These are phyloP conservation scores for Triadica sebifera DNA, from an alignment of 345 rosid species.

Conservation along the genomic window DNA sequence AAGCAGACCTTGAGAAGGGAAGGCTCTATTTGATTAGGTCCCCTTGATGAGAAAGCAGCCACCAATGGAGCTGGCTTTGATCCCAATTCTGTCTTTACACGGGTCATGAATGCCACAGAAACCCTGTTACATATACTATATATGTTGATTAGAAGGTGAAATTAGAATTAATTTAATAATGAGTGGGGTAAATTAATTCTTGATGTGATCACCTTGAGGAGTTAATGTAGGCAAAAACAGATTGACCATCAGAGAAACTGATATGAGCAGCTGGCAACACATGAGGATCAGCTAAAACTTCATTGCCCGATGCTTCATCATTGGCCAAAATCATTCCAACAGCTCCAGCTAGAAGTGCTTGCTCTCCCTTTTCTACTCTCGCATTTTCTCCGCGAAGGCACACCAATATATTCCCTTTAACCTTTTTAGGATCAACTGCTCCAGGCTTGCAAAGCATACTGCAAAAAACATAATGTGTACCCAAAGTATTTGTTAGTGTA, in stretches of 20 bases:
- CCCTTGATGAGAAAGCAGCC: conserved; percentile 29
- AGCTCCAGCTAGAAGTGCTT: conserved; percentile 43
- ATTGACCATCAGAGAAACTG: conserved; percentile 32
- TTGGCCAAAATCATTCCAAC: conserved; percentile 55
- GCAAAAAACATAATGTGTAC: background rate
- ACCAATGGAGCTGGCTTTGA: conserved; percentile 18
- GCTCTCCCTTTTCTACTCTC: conserved; percentile 34
- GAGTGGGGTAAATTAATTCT: too few relatives aligned
- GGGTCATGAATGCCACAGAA: conserved; percentile 19
- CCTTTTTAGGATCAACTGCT: conserved; percentile 53
- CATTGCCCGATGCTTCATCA: conserved; percentile 23
- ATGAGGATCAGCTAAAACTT: conserved; percentile 34
- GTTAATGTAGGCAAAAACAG: conserved; percentile 38
- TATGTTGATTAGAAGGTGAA: background rate
- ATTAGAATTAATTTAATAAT: too few relatives aligned
- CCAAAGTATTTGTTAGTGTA: too few relatives aligned
- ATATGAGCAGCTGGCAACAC: conserved; percentile 51
- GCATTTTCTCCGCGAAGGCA: conserved; percentile 35
- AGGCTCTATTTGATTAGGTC: conserved; percentile 27
- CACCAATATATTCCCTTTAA: conserved; percentile 58
- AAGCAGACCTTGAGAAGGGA: conserved; percentile 40
- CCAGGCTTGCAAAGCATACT: conserved; percentile 18
- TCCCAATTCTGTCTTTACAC: background rate
- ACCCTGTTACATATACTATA: conserved; percentile 27
- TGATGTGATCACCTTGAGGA: conserved; percentile 40